phyloP scores from a whole-genome alignment of 2,329 filamentous ascomycete genomes.

The Colletotrichum sp. region DNA sequence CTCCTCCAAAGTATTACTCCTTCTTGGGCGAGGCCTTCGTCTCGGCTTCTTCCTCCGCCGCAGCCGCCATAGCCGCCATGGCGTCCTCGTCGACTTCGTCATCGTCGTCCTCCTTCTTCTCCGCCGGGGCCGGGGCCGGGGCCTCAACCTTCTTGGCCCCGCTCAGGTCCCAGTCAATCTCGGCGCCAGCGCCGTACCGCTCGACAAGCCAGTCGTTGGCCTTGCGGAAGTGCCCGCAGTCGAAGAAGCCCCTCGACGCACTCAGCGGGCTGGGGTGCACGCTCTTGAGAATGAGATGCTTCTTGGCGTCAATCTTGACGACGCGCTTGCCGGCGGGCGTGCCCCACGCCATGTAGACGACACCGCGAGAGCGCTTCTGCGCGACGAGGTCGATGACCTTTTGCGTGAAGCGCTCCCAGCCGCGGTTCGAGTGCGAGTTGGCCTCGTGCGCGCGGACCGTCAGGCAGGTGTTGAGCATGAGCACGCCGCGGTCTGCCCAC shows the following conservation, averaged over 20 bases:
- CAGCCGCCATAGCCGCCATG: background rate
- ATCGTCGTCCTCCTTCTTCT: constrained; percentile 15
- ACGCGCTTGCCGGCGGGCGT: constrained; percentile 82
- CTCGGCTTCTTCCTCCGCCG: constrained; percentile 16
- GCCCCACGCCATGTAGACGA: constrained; percentile 97
- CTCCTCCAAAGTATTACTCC: background rate
- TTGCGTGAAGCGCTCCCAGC: constrained; percentile 95
- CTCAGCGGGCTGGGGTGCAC: constrained; percentile 95
- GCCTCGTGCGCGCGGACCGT: constrained; percentile 91
- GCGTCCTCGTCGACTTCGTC: constrained; percentile 4
- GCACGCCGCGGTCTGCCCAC: constrained; percentile 92
- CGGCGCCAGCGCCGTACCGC: constrained; percentile 79
- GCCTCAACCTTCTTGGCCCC: constrained; percentile 15
- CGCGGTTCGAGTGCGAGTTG: constrained; percentile 82
- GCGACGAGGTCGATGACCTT: constrained; percentile 88
- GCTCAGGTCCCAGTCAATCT: constrained; percentile 82
- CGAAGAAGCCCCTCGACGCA: constrained; percentile 81
- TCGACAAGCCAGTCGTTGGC: constrained; percentile 84
- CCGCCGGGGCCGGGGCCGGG: background rate
- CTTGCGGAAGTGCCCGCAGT: constrained; percentile 80
- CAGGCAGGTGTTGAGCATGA: constrained; percentile 93
- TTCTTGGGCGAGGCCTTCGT: constrained; percentile 22
- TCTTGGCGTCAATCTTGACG: constrained; percentile 70
- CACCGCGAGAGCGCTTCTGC: constrained; percentile 75
- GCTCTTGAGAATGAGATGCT: constrained; percentile 82